Base-by-base conservation (phyloP, 805 yeast genomes). In the Cyberlindnera maclurae region DNA sequence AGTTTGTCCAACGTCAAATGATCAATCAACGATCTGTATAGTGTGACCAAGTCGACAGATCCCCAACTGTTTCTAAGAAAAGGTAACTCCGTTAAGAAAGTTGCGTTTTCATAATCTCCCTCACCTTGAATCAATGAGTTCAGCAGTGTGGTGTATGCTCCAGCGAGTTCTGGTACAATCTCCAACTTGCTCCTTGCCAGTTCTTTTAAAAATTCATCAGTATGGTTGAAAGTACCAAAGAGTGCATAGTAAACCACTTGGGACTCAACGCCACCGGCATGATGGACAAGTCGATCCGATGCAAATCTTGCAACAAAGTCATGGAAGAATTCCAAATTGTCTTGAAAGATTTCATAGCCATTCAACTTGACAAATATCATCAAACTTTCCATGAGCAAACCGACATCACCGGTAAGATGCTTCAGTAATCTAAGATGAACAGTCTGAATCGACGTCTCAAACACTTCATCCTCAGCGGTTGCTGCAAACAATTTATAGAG, bases 401-500 rank as follows among this genome's bases (percentile, higher is more conserved):
- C 42, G 1, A 52, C 46, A 7, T 57, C 42, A 0, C 59, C 45
- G 31, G 68, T 56, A 30, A 70, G 56, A 45, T 65, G 62, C 12
- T 70, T 54, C 26, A 79, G 41, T 7, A 75, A 50, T 38, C 65
- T 63, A 38, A 82, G 52, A 43, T 70, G 67, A 26, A 77, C 56
- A 0, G 79, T 68, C 47, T 80, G 86, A 9, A 68, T 45, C 3
- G 73, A 56, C 0, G 56, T 67, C 39, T 74, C 70, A 41, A 68
- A 71, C 5, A 87, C 57, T 4, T 65, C 72, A 12, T 78, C 82
- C 47, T 77, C 82, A 26, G 62, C 52, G 29, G 57, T 54, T 11
- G 59, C 54, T 26, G 56, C 59, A 43, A 66, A 71, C 8, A 74
- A 48, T 12, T 56, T 51, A 16, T 51, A 47, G 3, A 75, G 38